Evolutionary conservation across 1,139 yeast genomes (phyloP), one percentile per base, ranked within the genome.

Genomic region (Scheffersomyces quercinus): DNA sequence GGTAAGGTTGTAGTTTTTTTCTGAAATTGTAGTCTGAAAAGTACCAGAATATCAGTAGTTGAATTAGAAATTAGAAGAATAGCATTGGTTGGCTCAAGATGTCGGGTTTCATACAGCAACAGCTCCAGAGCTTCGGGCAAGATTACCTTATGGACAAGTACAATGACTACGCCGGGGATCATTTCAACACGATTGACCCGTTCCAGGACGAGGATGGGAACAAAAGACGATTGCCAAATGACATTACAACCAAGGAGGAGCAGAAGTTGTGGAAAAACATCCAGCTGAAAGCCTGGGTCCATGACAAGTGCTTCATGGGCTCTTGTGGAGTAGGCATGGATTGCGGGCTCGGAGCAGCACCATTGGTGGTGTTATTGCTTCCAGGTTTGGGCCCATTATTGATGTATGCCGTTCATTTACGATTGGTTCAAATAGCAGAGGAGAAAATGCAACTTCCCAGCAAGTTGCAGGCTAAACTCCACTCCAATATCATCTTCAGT

Each of bases 311-410:
- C 58, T 79, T 83, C 45, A 71, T 88, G 54, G 95, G 95, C 1
- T 85, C 91, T 51, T 85, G 83, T 52, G 75, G 76, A 0, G 70
- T 73, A 56, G 85, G 93, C 29, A 66, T 87, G 58, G 90, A 86
- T 65, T 70, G 88, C 58, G 91, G 95, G 1, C 54, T 88, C 16
- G 97, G 97, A 0, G 64, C 84, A 56, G 91, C 85, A 0, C 90
- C 95, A 2, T 42, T 85, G 13, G 75, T 83, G 32, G 79, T 86
- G 3, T 58, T 87, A 8, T 43, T 90, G 2, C 55, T 70, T 46
- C 98, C 98, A 0, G 85, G 80, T 0, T 62, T 90, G 26, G 98
- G 97, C 0, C 96, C 97, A 0, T 51, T 83, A 3, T 55, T 83
- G 41, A 88, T 89, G 90, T 91, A 85, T 63, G 81, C 77, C 3